Base-by-base conservation (phyloP, 345 rosid species). In the Sonneratia alba region DNA sequence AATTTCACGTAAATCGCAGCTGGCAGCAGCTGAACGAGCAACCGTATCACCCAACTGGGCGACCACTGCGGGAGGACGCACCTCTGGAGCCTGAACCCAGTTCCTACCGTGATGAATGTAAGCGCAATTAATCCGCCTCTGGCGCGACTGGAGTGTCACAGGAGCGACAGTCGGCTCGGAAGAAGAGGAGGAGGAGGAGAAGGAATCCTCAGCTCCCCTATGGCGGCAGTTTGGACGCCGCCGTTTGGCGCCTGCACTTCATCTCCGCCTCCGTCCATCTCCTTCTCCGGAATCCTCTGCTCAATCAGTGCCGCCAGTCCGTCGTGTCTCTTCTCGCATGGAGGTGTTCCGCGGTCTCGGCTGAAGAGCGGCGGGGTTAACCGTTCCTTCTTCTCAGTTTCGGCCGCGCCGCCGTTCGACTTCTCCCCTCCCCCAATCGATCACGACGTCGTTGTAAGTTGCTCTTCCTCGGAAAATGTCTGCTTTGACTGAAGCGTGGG, bases 361-460 rank as follows among this genome's bases (percentile, higher is more conserved):
- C 49, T 19, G 27, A 37, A 34, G 71, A 16, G 59, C 22, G 7
- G 49, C 13, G 14, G 18, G 61, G 51, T 51, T 7, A 27, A 13
- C 16, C 63, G 69, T 0, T 49, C 38, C 0, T 19, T 70, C 75
- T 63, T 78, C 61, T 66, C 86, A 14, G 75, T 82, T 22, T 81
- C 87, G 51, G 85, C 85, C 16, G 77, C 84, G 63, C 86, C 84
- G 63, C 86, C 85, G 48, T 88, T 88, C 43, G 91, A 92, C 72
- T 79, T 87, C 74, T 83, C 98, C 0, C 98, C 98, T 77, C 96
- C 98, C 0, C 98, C 92, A 0, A 87, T 92, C 66, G 98, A 92
- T 72, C 96, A 85, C 75, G 98, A 92, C 76, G 78, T 88, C 70
- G 81, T 76, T 47, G 98, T 92, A 77, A 81, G 80, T 24, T 21